Conservation (phyloP, 2,329 filamentous ascomycete genomes). For the Exserohilum turcica region DNA sequence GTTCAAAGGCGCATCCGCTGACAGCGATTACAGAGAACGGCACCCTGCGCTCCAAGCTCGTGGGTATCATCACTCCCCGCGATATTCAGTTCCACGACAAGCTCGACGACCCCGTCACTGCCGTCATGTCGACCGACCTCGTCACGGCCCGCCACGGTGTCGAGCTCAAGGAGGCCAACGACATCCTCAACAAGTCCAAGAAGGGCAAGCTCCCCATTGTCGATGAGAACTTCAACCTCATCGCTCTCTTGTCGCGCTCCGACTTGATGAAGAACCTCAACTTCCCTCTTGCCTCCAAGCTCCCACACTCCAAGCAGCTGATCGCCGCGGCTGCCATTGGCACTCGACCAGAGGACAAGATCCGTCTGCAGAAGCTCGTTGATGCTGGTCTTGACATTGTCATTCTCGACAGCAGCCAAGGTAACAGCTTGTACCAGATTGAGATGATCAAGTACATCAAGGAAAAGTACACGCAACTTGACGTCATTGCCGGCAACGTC, state of each 20-base stretch:
- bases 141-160: constrained; percentile 85
- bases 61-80: constrained; percentile 96
- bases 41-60: constrained; percentile 89
- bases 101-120: constrained; percentile 71
- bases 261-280: constrained; percentile 99
- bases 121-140: constrained; percentile 95
- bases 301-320: constrained; percentile 95
- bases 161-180: constrained; percentile 85
- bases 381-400: constrained; percentile 96
- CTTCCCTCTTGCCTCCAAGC: constrained; percentile 95
- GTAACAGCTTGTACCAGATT: constrained; percentile 98
- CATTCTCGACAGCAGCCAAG: constrained; percentile 93
- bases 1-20: constrained; percentile 20
- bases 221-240: constrained; percentile 79
- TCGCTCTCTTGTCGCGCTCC: constrained; percentile 59
- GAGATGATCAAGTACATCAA: constrained; percentile 99
- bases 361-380: constrained; percentile 81
- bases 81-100: constrained; percentile 96
- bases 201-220: constrained; percentile 98
- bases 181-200: constrained; percentile 90
- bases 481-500: constrained; percentile 98
- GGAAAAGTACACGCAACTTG: constrained; percentile 78
- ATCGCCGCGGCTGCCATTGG: constrained; percentile 95
- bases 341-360: constrained; percentile 91
- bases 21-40: constrained; percentile 72